Evolutionary conservation across 495 filamentous ascomycete species (phyloP).

Genomic region (Aspergillus panamensis): DNA sequence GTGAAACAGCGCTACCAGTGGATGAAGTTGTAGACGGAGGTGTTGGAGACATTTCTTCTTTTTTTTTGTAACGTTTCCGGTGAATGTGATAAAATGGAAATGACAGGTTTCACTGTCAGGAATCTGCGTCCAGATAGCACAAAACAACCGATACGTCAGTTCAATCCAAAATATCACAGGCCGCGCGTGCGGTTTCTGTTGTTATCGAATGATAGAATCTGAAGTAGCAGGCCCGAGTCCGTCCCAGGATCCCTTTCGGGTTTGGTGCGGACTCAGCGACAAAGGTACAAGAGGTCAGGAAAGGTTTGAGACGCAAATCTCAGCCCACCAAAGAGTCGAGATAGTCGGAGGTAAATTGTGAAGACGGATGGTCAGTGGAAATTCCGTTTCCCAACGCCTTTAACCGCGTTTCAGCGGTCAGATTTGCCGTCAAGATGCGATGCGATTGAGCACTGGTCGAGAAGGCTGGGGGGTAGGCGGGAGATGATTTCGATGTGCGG

Average conservation of each 20-base stretch:
- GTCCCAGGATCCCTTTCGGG: constrained; percentile 13
- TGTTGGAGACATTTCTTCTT: constrained; percentile 72
- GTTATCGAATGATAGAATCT: too few relatives aligned
- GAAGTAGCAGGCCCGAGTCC: background rate
- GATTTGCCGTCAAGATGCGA: background rate
- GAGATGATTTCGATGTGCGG: constrained; percentile 8
- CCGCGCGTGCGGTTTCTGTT: too few relatives aligned
- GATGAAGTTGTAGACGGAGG: constrained; percentile 85
- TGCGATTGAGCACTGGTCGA: background rate
- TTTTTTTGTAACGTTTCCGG: background rate
- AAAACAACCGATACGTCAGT: too few relatives aligned
- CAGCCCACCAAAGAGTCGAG: too few relatives aligned
- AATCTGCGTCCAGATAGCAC: background rate
- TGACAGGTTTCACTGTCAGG: background rate
- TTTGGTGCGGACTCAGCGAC: constrained; percentile 6
- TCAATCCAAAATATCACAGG: too few relatives aligned
- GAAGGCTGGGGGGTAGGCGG: background rate
- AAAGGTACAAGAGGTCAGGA: background rate
- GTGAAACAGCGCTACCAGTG: constrained; percentile 69
- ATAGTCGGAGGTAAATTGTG: too few relatives aligned
- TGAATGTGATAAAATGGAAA: background rate
- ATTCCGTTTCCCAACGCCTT: background rate
- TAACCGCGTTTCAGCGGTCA: constrained; percentile 13
- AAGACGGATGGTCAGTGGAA: background rate
- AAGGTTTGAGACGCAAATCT: background rate